Evolutionary conservation across 495 filamentous ascomycete genomes (phyloP).

Genomic region (Xylaria bambusicola): DNA sequence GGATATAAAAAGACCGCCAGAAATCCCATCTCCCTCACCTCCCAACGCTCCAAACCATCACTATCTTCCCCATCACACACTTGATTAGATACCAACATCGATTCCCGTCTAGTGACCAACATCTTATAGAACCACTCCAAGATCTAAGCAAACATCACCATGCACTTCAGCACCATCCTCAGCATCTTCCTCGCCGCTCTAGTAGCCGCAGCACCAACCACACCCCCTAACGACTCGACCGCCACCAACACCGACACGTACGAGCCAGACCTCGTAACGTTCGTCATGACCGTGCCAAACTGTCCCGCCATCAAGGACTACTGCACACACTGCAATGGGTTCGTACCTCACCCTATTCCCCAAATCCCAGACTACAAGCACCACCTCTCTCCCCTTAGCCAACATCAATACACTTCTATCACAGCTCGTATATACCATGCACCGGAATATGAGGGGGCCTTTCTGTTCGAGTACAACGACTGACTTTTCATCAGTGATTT

Average conservation of each 20-base stretch:
- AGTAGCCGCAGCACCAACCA: conserved; percentile 14
- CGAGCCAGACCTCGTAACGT: conserved; percentile 1
- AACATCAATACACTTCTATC: neutral
- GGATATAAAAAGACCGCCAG: conserved; percentile 9
- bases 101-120: too few relatives aligned
- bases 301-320: conserved; percentile 27
- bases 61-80: too few relatives aligned
- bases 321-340: conserved; percentile 31
- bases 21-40: too few relatives aligned
- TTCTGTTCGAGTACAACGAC: neutral
- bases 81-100: too few relatives aligned
- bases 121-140: neutral
- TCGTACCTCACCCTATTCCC: neutral
- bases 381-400: neutral
- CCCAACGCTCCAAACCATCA: too few relatives aligned
- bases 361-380: neutral
- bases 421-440: neutral
- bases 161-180: conserved; percentile 21
- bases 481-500: conserved; percentile 21
- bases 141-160: conserved; percentile 1
- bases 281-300: conserved; percentile 21
- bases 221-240: neutral
- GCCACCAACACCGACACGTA: neutral
- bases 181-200: conserved; percentile 23
- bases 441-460: neutral